Percentiles rank a stretch among this genome's conserved stretches.
These are phyloP conservation scores for Aspergillus homomorphus DNA, from an alignment of 495 filamentous ascomycete species.

Conservation along the genomic window DNA sequence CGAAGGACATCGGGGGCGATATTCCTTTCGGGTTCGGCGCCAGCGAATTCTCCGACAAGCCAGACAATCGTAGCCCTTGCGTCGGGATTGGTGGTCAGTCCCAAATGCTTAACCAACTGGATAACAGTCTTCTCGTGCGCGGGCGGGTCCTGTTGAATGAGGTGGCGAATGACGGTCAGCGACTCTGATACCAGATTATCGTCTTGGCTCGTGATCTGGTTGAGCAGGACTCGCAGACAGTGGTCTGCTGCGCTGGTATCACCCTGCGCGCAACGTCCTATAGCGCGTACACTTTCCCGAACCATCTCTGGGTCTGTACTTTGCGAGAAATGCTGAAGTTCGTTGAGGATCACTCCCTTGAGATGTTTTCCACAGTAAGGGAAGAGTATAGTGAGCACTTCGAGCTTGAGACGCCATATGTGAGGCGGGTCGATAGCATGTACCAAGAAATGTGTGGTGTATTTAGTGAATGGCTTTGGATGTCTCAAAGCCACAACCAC, in stretches of 20 bases:
- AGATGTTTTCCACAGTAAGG: constrained; percentile 70
- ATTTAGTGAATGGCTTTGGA: constrained; percentile 75
- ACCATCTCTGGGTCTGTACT: constrained; percentile 73
- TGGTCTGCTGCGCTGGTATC: constrained; percentile 65
- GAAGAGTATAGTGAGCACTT: constrained; percentile 85
- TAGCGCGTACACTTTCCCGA: constrained; percentile 82
- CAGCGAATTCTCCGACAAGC: constrained; percentile 93
- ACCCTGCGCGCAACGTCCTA: constrained; percentile 86
- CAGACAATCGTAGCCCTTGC: constrained; percentile 93
- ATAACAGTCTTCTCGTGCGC: constrained; percentile 79
- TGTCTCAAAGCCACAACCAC: constrained; percentile 75
- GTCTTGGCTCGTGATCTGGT: constrained; percentile 79
- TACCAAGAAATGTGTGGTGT: constrained; percentile 83
- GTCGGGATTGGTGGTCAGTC: constrained; percentile 75
- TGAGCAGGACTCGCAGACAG: constrained; percentile 77
- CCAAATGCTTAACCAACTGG: constrained; percentile 85
- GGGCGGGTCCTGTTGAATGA: constrained; percentile 85
- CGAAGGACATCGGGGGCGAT: constrained; percentile 91
- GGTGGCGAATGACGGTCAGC: constrained; percentile 86
- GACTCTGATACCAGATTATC: constrained; percentile 86
- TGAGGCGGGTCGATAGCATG: constrained; percentile 75
- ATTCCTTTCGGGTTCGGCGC: constrained; percentile 71
- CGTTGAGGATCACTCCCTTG: constrained; percentile 82
- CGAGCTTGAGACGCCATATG: constrained; percentile 86
- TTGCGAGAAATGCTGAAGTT: constrained; percentile 88